These are phyloP conservation scores for Scheffersomyces lignosus DNA, from an alignment of 805 yeast species.

Conservation along the genomic window DNA sequence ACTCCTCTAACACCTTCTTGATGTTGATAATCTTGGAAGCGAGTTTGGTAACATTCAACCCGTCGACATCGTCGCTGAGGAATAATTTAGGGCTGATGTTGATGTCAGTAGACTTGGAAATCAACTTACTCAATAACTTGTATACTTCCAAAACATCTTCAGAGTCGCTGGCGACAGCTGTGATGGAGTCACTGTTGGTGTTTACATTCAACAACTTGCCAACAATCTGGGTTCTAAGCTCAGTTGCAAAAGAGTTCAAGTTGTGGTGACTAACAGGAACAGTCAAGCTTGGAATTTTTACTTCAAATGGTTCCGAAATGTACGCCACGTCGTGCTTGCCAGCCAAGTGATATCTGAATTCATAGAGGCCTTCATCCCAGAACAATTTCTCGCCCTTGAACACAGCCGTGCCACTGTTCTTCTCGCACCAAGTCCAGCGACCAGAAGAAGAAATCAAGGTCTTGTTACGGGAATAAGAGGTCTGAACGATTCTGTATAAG, in stretches of 20 bases:
- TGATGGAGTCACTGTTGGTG: slow-evolving; percentile 27
- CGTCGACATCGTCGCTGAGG: slow-evolving; percentile 18
- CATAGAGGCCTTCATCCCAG: slow-evolving; percentile 72
- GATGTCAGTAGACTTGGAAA: slow-evolving; percentile 23
- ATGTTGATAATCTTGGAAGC: slow-evolving; percentile 23
- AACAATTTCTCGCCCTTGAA: slow-evolving; percentile 51
- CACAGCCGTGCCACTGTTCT: slow-evolving; percentile 43
- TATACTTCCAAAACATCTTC: slow-evolving; percentile 31
- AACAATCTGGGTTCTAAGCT: slow-evolving; percentile 31
- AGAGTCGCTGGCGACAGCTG: slow-evolving; percentile 21
- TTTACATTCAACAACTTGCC: slow-evolving; percentile 27
- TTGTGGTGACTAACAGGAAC: slow-evolving; percentile 33
- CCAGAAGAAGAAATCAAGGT: slow-evolving; percentile 65
- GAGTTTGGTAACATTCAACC: slow-evolving; percentile 16
- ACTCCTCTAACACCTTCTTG: slow-evolving; percentile 22
- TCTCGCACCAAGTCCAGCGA: slow-evolving; percentile 54
- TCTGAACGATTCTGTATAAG: slow-evolving; percentile 61
- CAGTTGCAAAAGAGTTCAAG: slow-evolving; percentile 28
- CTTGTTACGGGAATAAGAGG: slow-evolving; percentile 52
- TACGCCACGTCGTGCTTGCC: slow-evolving; percentile 70
- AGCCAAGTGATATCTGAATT: slow-evolving; percentile 67
- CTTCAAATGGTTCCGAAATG: slow-evolving; percentile 66
- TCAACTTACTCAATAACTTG: slow-evolving; percentile 16
- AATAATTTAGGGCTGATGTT: slow-evolving; percentile 38
- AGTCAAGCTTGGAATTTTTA: slow-evolving; percentile 42